Conservation (phyloP, 2,329 filamentous ascomycete species). For the Fusarium nanum region DNA sequence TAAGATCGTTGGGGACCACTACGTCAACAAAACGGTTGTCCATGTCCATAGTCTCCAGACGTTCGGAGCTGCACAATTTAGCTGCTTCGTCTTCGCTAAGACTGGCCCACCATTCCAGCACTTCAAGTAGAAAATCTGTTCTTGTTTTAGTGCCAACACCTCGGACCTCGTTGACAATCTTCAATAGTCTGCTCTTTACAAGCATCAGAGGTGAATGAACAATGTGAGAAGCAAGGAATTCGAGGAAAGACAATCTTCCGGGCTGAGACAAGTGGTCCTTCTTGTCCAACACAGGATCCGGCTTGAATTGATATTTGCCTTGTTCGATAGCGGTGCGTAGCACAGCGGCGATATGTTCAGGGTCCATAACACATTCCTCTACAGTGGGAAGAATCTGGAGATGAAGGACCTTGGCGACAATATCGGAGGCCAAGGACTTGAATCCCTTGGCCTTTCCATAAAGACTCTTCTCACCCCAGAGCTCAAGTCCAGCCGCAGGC, state of each 20-base stretch:
- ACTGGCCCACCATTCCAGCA: constrained; percentile 75
- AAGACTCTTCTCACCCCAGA: constrained; percentile 72
- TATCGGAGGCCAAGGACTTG: constrained; percentile 68
- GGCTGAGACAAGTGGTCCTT: constrained; percentile 69
- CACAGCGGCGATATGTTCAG: constrained; percentile 73
- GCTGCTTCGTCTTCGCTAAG: constrained; percentile 64
- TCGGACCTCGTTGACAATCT: constrained; percentile 77
- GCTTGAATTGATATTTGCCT: constrained; percentile 53
- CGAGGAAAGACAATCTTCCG: constrained; percentile 72
- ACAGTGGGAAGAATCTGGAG: constrained; percentile 77
- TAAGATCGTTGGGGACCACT: constrained; percentile 64
- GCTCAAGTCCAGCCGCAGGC: constrained; percentile 54
- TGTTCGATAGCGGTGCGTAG: constrained; percentile 60
- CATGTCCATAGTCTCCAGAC: constrained; percentile 56
- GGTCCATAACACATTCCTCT: constrained; percentile 88
- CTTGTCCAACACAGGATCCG: constrained; percentile 58
- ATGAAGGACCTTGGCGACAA: constrained; percentile 70
- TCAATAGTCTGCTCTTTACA: constrained; percentile 79
- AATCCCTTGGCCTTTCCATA: constrained; percentile 70
- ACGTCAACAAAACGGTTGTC: constrained; percentile 62
- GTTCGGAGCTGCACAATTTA: constrained; percentile 55
- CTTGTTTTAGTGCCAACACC: constrained; percentile 76
- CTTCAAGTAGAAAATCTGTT: constrained; percentile 79
- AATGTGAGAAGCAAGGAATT: constrained; percentile 79
- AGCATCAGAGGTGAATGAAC: constrained; percentile 73